Evolutionary conservation across 768 basidiomycete genomes (phyloP).

Genomic region (Trametopsis cervina): DNA sequence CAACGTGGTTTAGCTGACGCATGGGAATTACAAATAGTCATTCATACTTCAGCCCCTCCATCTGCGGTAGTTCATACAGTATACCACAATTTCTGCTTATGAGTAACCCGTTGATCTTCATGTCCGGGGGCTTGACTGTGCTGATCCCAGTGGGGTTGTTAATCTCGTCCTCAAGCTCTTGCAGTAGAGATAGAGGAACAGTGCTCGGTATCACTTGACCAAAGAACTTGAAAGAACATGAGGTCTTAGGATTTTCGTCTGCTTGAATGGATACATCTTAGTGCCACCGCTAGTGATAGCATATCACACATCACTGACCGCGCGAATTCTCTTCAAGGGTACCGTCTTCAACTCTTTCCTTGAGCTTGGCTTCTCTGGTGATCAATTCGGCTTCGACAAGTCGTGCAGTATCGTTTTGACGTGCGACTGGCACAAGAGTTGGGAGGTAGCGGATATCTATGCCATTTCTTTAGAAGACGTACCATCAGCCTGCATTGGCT

Average conservation of each 20-base stretch:
- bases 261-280: not conserved
- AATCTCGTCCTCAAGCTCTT: slow-evolving; percentile 67
- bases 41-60: slow-evolving; percentile 61
- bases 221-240: slow-evolving; percentile 61
- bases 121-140: slow-evolving; percentile 48
- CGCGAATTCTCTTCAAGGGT: slow-evolving; percentile 7
- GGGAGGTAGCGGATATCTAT: slow-evolving; percentile 66
- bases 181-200: slow-evolving; percentile 49
- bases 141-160: slow-evolving; percentile 67
- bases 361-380: slow-evolving; percentile 51
- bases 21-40: not conserved
- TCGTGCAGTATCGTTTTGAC: slow-evolving; percentile 51
- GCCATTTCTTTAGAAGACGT: slow-evolving; percentile 30
- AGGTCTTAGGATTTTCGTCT: slow-evolving; percentile 44
- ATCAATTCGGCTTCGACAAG: slow-evolving; percentile 54
- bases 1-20: not conserved
- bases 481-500: not conserved
- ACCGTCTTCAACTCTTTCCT: slow-evolving; percentile 53
- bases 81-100: slow-evolving; percentile 80
- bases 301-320: slow-evolving; percentile 4
- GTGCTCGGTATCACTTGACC: slow-evolving; percentile 53
- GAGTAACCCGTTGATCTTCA: slow-evolving; percentile 57
- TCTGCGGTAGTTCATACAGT: slow-evolving; percentile 56
- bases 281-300: not conserved
- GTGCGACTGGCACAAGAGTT: slow-evolving; percentile 49